Base-by-base conservation (phyloP, 257 asterid species). In the Vinca minor region DNA sequence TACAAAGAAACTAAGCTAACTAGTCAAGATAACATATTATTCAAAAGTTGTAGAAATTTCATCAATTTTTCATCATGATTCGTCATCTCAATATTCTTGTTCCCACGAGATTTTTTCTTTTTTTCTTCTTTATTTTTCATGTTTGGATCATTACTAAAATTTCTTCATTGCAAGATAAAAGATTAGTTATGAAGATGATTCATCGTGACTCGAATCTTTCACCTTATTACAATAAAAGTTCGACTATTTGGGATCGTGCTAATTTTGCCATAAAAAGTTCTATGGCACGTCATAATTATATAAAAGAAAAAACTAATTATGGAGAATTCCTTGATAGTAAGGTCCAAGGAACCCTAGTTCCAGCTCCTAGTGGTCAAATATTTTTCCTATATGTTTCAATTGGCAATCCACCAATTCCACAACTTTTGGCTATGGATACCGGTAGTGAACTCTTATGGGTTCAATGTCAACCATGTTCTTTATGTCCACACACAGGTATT, bases 361-460 rank as follows among this genome's bases (percentile, higher is more conserved):
- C 54, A n/a, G 17, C 28, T 15, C 15, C 63, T 18, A n/a, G 4
- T n/a, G 17, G 4, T 0, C 1, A 17, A 29, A 1, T 20, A 8
- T 58, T 58, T n/a, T 28, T 8, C 7, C 44, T 34, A 10, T 20
- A 58, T 13, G 23, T 58, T 58, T 58, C 25, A 0, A 58, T 58
- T 18, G 63, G 63, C 34, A 13, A 6, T 0, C 45, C 42, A 5
- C 63, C 44, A 4, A 9, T 57, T 58, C 29, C 28, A 0, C 63
- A 58, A 3, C 4, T 29, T 29, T 35, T 70, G 57, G 41, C n/a
- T 0, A 54, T 62, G n/a, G 75, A 71, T 20, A 64, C 75, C 11
- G 75, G 70, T 1, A 71, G 70, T 35, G 65, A 44, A 6, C 18
- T 64, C 2, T 41, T 28, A 11, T 71, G 75, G 70, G 49, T 71